phyloP scores from a whole-genome alignment of 2,329 filamentous ascomycete genomes.

The Fusarium anthophilum region DNA sequence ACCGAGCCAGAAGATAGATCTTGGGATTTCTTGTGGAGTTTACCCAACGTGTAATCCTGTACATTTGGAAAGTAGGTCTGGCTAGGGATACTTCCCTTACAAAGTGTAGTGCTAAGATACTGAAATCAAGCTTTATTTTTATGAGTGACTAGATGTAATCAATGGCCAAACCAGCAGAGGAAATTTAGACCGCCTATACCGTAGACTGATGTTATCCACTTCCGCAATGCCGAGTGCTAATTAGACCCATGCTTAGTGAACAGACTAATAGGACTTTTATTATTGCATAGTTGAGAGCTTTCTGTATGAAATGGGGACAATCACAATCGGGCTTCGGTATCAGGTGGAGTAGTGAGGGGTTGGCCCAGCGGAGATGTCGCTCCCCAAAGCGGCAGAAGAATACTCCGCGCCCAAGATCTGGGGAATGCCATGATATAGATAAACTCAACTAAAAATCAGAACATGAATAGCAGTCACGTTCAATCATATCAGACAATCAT shows the following conservation, averaged over 20 bases:
- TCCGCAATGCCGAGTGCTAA: background rate
- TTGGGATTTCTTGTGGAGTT: background rate
- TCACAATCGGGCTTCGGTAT: rapidly evolving
- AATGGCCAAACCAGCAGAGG: background rate
- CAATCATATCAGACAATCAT: background rate
- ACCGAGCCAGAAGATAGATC: background rate
- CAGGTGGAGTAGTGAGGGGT: background rate
- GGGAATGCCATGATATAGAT: background rate
- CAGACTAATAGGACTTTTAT: background rate
- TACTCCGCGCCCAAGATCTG: background rate
- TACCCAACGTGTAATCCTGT: background rate
- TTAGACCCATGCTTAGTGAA: background rate
- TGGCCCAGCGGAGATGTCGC: background rate
- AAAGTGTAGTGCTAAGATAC: too few species aligned
- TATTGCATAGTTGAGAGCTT: rapidly evolving
- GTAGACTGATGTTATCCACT: background rate
- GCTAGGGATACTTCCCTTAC: too few species aligned
- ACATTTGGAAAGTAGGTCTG: too few species aligned
- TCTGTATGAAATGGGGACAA: rapidly evolving
- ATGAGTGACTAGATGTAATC: background rate
- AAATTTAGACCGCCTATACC: background rate
- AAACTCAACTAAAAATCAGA: background rate
- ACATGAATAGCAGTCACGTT: rapidly evolving
- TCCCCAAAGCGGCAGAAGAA: constrained; percentile 2
- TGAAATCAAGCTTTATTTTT: background rate